Base-by-base conservation (phyloP, 2,329 filamentous ascomycete genomes). In the Emergomyces pasteurianus region DNA sequence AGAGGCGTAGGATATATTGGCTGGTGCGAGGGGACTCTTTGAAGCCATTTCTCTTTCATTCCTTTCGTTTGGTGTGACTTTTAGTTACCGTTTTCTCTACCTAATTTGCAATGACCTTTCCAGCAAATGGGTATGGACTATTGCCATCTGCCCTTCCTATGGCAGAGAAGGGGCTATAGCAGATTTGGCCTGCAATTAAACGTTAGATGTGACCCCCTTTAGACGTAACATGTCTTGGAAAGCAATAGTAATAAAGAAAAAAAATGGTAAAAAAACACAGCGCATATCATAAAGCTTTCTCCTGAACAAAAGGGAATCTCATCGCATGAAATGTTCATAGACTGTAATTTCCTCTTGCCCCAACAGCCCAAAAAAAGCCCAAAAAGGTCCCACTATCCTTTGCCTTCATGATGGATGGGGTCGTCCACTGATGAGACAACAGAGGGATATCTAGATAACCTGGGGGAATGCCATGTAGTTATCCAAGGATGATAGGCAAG, bases 1-100 rank as follows among this genome's bases (percentile, higher is more conserved):
- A 10, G 63, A 59, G 26, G 60, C 36, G 1, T 54, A 58, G 42
- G 63, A 52, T 49, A 65, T 63, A 38, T 61, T 59, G 42, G 58
- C 16, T 7, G 62, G 55, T 14, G 57, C 56, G 21, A 55, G 31
- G 46, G 54, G 36, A 8, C 6, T 23, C 12, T 54, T 10, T 14
- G 54, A 43, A 34, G 14, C 21, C 54, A 57, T 57, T 46, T 46
- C 16, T 18, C 2, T 12, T n/a, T 31, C 18, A 31, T 8, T 36
- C 43, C 14, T 28, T 26, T 55, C n/a, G 31, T 36, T 49, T 46
- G 23, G 36, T 40, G 49, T 49, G 40, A 43, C 21, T 43, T 36
- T 43, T 9, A 16, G 10, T 28, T 49, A 14, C 7, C 18, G 23
- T 18, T 49, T 16, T 16, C 47, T 8, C 23, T 28, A 18, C 23